Evolutionary conservation across 306 rosid genomes (phyloP).

Genomic region (Delonix regia): DNA sequence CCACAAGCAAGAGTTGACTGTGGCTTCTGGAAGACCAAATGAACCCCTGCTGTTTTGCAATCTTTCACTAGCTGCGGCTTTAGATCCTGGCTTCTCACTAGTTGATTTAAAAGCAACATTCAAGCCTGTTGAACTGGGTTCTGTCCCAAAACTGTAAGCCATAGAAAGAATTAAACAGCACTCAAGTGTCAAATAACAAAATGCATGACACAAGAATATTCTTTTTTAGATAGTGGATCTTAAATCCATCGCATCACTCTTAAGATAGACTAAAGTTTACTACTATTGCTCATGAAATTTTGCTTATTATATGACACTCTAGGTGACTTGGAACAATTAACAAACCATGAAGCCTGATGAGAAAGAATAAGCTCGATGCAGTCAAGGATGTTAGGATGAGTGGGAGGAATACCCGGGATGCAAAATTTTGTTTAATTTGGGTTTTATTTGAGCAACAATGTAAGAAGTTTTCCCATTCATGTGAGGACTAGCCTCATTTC

Average conservation of each 20-base stretch:
- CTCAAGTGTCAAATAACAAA: slow-evolving; percentile 27
- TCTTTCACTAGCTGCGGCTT: slow-evolving; percentile 41
- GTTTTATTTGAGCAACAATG: background rate
- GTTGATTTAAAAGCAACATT: slow-evolving; percentile 69
- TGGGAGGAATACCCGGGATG: background rate
- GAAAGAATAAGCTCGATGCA: slow-evolving; percentile 18
- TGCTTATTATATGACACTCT: background rate
- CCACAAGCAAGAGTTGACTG: slow-evolving; percentile 38
- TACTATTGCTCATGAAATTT: slow-evolving; percentile 18
- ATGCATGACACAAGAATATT: slow-evolving; percentile 7
- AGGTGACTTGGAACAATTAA: slow-evolving; percentile 7
- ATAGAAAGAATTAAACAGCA: slow-evolving; percentile 23
- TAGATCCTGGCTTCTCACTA: slow-evolving; percentile 48
- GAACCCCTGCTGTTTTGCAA: slow-evolving; percentile 31
- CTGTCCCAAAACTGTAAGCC: slow-evolving; percentile 65
- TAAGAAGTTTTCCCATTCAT: slow-evolving; percentile 19
- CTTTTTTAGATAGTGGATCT: background rate
- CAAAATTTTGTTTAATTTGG: background rate
- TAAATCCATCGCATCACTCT: background rate
- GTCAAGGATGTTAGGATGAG: background rate
- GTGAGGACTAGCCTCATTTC: slow-evolving; percentile 5
- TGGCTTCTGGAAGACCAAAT: slow-evolving; percentile 68
- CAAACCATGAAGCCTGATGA: background rate
- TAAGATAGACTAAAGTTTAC: background rate
- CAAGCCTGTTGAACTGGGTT: slow-evolving; percentile 62